Evolutionary conservation across 1,284 basidiomycete species (phyloP), one percentile per base, ranked within the genome.

Genomic region (Chalciporus sp.): DNA sequence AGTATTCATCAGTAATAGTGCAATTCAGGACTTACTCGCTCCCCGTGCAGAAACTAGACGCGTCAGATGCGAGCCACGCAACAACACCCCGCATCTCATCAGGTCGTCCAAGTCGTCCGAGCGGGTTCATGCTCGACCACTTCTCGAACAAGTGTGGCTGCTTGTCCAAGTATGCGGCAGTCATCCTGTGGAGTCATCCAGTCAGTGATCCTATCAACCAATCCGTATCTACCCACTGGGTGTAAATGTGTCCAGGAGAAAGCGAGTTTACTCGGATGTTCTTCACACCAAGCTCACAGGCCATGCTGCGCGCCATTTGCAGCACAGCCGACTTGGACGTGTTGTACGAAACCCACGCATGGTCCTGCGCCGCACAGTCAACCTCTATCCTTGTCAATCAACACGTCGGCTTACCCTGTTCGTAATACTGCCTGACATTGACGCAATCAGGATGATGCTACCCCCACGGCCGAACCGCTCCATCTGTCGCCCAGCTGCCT

Each of bases 391-490:
- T 6, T 17, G 0, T 16, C 33, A 14, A 16, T 16, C 4, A 16
- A 35, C 33, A n/a, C 14, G 1, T 12, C 29, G 3, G 55, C 78
- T 49, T 62, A 87, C 91, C 72, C 75, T 83, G 74, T 94, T 94
- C 50, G 90, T 90, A 60, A 94, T 85, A 49, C 85, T 85, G 16
- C 91, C 93, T 43, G 88, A 90, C 90, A 95, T 94, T 55, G 89
- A 92, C 20, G 89, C 92, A 61, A 94, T 86, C 57, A 67, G 72
- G 59, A 92, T 82, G 60, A 95, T 92, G 61, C 90, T 92, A 1
- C 91, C 92, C 14, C 79, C 77, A n/a, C 77, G 81, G 7, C 83
- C 82, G 60, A 86, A 90, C 28, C 83, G 78, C 17, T 68, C 75
- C 88, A 91, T 92, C 71, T 90, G 84, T 53, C 83, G 77, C 7